Conservation (phyloP, 805 yeast genomes). For the Kazachstania viticola region DNA sequence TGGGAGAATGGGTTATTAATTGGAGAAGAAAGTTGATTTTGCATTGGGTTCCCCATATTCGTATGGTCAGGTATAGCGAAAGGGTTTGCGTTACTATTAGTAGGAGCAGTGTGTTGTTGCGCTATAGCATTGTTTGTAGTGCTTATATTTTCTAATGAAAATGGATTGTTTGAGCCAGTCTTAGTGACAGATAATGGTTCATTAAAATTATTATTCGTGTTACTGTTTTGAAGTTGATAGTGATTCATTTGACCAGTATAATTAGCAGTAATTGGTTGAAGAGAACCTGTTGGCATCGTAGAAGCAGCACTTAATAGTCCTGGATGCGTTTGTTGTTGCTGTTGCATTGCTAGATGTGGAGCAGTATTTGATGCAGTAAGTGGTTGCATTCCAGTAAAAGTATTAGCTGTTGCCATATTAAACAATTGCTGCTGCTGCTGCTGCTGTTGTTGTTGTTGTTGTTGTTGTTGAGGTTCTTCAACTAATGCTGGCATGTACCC, state of each 20-base stretch:
- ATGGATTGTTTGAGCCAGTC: constrained; percentile 30
- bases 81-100: too few species aligned
- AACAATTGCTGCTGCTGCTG: constrained; percentile 8
- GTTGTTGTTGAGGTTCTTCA: constrained; percentile 17
- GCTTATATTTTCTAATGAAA: constrained; percentile 21
- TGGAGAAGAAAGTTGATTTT: too few species aligned
- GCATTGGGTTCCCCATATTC: too few species aligned
- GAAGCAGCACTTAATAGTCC: background rate
- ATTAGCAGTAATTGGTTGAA: constrained; percentile 53
- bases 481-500: constrained; percentile 1
- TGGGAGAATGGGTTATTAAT: too few species aligned
- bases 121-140: too few species aligned
- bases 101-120: too few species aligned
- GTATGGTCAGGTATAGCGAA: too few species aligned
- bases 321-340: background rate
- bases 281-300: constrained; percentile 24
- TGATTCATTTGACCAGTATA: constrained; percentile 16
- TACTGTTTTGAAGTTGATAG: background rate
- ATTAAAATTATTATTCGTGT: background rate
- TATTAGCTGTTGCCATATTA: background rate
- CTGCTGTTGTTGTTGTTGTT: constrained; percentile 7
- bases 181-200: background rate
- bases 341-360: background rate
- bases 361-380: constrained; percentile 5
- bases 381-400: constrained; percentile 3